Evolutionary conservation across 176 grass and related monocot species (phyloP).

Genomic region (Hsuehochloa calcarea): DNA sequence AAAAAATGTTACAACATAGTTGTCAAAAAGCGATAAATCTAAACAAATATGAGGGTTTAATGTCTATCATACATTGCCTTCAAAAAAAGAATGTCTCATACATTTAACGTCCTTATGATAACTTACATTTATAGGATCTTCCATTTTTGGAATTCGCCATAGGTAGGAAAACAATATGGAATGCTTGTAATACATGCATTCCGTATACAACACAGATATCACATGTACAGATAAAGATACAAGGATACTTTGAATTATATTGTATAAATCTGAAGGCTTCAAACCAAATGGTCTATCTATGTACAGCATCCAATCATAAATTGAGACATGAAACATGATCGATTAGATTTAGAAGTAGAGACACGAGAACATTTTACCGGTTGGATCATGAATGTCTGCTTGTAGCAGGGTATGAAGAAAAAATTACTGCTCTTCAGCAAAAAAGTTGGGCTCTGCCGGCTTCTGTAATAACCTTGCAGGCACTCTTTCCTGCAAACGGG

Average conservation of each 20-base stretch:
- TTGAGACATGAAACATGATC: background rate
- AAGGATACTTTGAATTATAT: conserved; percentile 29
- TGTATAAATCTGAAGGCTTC: background rate
- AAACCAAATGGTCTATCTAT: conserved; percentile 33
- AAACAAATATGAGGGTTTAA: background rate
- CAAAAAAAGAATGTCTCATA: background rate
- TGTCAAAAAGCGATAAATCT: background rate
- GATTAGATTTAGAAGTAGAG: background rate
- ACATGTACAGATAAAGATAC: conserved; percentile 20
- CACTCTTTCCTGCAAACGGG: conserved; percentile 72
- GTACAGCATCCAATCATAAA: conserved; percentile 34
- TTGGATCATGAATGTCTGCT: conserved; percentile 10
- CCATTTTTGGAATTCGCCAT: background rate
- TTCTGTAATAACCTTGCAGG: conserved; percentile 75
- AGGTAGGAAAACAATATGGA: conserved; percentile 12
- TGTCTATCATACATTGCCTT: background rate
- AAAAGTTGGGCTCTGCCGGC: conserved; percentile 87
- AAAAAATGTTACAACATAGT: background rate
- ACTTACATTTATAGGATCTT: conserved; percentile 21
- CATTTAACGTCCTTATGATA: background rate
- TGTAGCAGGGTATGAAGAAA: background rate
- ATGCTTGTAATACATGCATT: conserved; percentile 26
- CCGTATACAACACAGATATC: background rate
- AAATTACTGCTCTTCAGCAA: conserved; percentile 47
- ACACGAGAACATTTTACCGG: background rate